Evolutionary conservation across 805 yeast species (phyloP).

Genomic region (Monosporozyma solicola): DNA sequence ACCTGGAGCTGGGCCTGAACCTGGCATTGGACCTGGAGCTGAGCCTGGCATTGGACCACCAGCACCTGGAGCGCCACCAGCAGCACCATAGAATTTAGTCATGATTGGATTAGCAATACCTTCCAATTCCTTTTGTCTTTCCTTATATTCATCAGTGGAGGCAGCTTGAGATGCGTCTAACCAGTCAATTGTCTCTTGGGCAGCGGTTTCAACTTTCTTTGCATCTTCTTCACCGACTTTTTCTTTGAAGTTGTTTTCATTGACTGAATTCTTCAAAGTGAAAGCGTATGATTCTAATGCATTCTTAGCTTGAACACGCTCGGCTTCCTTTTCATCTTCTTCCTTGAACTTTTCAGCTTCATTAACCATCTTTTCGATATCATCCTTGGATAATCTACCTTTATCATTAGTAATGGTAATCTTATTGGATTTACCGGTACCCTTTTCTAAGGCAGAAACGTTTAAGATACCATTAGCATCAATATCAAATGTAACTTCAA

Average conservation of each 20-base stretch:
- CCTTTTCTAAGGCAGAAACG: slow-evolving; percentile 94
- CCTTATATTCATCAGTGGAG: slow-evolving; percentile 82
- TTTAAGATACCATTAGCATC: slow-evolving; percentile 97
- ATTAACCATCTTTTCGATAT: slow-evolving; percentile 93
- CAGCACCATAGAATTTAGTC: slow-evolving; percentile 93
- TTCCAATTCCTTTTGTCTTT: slow-evolving; percentile 93
- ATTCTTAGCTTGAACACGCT: slow-evolving; percentile 89
- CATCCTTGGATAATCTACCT: slow-evolving; percentile 97
- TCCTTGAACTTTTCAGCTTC: slow-evolving; percentile 98
- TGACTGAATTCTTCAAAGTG: slow-evolving; percentile 76
- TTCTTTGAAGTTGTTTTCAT: slow-evolving; percentile 70
- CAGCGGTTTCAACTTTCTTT: slow-evolving; percentile 64
- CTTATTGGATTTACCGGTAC: slow-evolving; percentile 96
- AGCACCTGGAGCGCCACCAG: slow-evolving; percentile 61
- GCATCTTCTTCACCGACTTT: slow-evolving; percentile 65
- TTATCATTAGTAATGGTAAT: slow-evolving; percentile 97
- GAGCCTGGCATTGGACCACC: slow-evolving; percentile 38
- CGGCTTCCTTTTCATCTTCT: slow-evolving; percentile 91
- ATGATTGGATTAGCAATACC: slow-evolving; percentile 92
- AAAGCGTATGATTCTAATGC: slow-evolving; percentile 92
- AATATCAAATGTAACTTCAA: slow-evolving; percentile 93
- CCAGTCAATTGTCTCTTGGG: slow-evolving; percentile 83
- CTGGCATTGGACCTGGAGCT: slow-evolving; percentile 39
- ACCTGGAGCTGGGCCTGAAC: slow-evolving; percentile 44
- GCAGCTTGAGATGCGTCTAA: slow-evolving; percentile 91